phyloP scores from a whole-genome alignment of 805 yeast genomes.

The Candida sphagnicola region DNA sequence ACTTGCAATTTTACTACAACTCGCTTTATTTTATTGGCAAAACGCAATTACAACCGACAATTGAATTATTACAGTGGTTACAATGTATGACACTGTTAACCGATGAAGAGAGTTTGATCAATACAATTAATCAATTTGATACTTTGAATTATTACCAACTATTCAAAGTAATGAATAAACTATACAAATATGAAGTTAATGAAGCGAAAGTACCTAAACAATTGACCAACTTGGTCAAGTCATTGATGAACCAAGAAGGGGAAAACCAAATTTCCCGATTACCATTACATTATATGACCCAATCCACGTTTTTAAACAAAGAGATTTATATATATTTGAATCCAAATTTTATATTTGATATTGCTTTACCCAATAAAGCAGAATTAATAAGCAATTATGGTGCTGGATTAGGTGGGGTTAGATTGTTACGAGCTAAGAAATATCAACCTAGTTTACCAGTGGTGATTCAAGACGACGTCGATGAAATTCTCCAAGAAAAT shows the following conservation, averaged over 20 bases:
- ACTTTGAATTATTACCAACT: constrained; percentile 66
- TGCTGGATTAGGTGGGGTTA: constrained; percentile 63
- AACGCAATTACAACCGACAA: constrained; percentile 63
- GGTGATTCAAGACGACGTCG: constrained; percentile 66
- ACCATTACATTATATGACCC: constrained; percentile 37
- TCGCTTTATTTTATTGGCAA: constrained; percentile 64
- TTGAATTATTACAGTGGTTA: constrained; percentile 84
- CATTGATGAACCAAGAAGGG: constrained; percentile 34
- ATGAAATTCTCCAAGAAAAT: constrained; percentile 45
- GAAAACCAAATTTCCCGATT: constrained; percentile 26
- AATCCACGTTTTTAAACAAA: constrained; percentile 34
- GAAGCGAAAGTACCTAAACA: constrained; percentile 61
- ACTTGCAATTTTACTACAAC: constrained; percentile 58
- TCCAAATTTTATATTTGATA: constrained; percentile 48
- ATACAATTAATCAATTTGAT: constrained; percentile 50
- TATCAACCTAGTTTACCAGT: constrained; percentile 73
- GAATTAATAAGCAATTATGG: constrained; percentile 79
- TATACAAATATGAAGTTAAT: constrained; percentile 79
- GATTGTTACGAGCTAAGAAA: constrained; percentile 47
- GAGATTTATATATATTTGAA: constrained; percentile 48
- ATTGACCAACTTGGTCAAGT: constrained; percentile 23
- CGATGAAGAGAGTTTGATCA: constrained; percentile 58
- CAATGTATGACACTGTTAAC: constrained; percentile 76
- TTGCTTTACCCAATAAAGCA: constrained; percentile 65
- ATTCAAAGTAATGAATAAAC: constrained; percentile 57